Base-by-base conservation (phyloP, 2,329 filamentous ascomycete genomes). In the Monosporascus sp. region DNA sequence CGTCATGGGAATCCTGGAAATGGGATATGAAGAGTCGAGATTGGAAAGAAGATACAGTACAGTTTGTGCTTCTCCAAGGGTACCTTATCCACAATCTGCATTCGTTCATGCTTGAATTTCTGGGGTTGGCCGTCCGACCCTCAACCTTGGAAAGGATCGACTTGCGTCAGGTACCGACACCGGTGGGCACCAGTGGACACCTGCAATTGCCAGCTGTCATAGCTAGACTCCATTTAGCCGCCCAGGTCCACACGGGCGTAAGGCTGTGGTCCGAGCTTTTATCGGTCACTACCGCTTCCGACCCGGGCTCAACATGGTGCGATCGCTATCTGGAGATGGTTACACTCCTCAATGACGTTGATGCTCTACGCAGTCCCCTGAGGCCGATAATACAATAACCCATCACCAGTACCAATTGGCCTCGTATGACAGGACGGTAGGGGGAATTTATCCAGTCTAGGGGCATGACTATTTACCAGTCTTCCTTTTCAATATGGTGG, bases 401-500 rank as follows among this genome's bases (percentile, higher is more conserved):
- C n/a, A 20, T 11, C 18, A 43, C 22, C 39, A 15, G 17, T 9
- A 39, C 37, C 31, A 35, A 35, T 14, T 14, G 9, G 11, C 31
- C 31, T 5, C 11, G 31, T 35, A 14, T 14, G 31, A 35, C 31
- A 9, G 11, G 31, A 35, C 9, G 31, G 31, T 35, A 35, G 11
- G 6, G 37, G 3, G 37, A 11, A 17, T 8, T 8, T 9, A 7
- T 7, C 38, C 5, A 18, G 18, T 18, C 31, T 35, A 35, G 11
- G 31, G 31, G 31, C 51, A 37, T 22, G 43, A 43, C 39, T 45
- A 39, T 50, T 9, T 37, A 41, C n/a, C 39, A 27, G 14, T 49
- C 41, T 35, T n/a, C 49, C 14, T 35, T 35, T 35, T 14, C 49
- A 55, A 53, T 48, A 63, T 67, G 65, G 65, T 69, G 50, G 61